phyloP scores from a whole-genome alignment of 306 rosid species.

The Echinosophora koreensis region DNA sequence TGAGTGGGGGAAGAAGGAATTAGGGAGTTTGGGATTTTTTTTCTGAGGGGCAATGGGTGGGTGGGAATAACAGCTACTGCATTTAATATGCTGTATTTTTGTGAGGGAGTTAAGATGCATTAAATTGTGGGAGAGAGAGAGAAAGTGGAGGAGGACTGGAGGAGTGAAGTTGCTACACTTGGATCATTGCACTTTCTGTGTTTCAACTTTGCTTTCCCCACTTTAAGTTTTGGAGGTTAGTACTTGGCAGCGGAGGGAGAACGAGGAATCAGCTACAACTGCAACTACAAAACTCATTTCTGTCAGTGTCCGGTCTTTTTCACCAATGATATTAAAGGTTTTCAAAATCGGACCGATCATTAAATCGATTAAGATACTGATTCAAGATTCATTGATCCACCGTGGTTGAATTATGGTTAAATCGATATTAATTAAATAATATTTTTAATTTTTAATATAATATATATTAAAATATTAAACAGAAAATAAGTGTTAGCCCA shows the following conservation, averaged over 20 bases:
- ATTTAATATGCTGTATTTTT: constrained; percentile 70
- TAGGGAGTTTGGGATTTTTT: constrained; percentile 33
- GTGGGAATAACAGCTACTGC: constrained; percentile 73
- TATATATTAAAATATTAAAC: too few relatives aligned
- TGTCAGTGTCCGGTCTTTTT: too few relatives aligned
- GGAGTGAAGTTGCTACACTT: not conserved
- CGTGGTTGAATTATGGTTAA: too few relatives aligned
- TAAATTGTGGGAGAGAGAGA: constrained; percentile 36
- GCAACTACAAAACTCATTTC: too few relatives aligned
- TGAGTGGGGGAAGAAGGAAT: constrained; percentile 7
- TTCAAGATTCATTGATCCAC: too few relatives aligned
- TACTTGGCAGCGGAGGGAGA: constrained; percentile 6
- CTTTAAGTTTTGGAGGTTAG: constrained; percentile 25
- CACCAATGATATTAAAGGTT: too few relatives aligned
- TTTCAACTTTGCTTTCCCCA: not conserved
- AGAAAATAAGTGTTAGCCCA: too few relatives aligned
- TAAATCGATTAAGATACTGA: too few relatives aligned
- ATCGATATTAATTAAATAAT: too few relatives aligned
- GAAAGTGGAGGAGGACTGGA: not conserved
- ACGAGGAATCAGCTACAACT: not conserved
- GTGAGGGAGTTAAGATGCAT: constrained; percentile 45
- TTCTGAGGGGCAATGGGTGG: constrained; percentile 57
- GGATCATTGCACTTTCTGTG: not conserved
- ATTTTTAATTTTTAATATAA: too few relatives aligned
- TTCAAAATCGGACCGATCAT: too few relatives aligned